phyloP scores from a whole-genome alignment of 2,329 filamentous ascomycete species.

The Hypoxylon sp. region DNA sequence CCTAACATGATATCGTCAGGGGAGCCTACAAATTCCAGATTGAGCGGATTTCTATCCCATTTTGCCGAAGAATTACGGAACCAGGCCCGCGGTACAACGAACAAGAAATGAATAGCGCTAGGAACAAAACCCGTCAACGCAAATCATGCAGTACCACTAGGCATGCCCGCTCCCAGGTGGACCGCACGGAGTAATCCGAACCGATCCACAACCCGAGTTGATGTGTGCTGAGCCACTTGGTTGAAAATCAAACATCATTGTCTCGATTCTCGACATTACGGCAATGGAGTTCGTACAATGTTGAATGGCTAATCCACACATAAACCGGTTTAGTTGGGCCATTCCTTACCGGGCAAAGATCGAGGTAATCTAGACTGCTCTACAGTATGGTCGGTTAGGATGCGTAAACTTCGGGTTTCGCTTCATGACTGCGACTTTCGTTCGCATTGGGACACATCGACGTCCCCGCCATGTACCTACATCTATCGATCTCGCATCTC shows the following conservation, averaged over 20 bases:
- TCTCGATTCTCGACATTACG: neutral
- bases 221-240: neutral
- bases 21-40: constrained; percentile 21
- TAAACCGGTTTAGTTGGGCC: neutral
- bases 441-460: neutral
- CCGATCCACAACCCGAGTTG: neutral
- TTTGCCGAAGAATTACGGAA: constrained; percentile 68
- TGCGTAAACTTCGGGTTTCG: neutral
- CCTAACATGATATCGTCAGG: constrained; percentile 55
- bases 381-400: neutral
- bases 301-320: neutral
- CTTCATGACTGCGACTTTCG: neutral
- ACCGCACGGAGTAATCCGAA: neutral
- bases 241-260: neutral
- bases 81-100: constrained; percentile 60
- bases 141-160: neutral
- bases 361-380: neutral
- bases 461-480: neutral
- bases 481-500: neutral
- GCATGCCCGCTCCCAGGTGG: neutral
- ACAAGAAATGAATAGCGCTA: constrained; percentile 44
- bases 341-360: neutral
- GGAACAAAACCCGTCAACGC: neutral
- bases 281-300: neutral
- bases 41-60: constrained; percentile 60